These are phyloP conservation scores for Kuraishia cidri DNA, from an alignment of 805 yeast genomes.

Conservation along the genomic window DNA sequence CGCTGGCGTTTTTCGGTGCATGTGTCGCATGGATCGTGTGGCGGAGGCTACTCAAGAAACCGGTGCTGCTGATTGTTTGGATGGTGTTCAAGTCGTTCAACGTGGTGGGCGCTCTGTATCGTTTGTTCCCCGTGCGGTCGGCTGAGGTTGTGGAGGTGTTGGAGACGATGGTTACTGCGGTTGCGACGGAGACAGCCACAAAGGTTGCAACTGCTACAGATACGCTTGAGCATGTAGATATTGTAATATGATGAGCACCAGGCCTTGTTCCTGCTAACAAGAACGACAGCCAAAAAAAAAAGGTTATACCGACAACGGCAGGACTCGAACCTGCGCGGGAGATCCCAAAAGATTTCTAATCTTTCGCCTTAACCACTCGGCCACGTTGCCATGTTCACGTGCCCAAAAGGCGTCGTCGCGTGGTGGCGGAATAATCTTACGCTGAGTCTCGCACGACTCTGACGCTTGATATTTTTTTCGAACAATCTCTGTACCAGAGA, in stretches of 20 bases:
- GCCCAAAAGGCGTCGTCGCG: no score
- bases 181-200: not conserved
- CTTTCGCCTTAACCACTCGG: constrained; percentile 66
- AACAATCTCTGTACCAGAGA: no score
- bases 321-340: constrained; percentile 65
- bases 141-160: not conserved
- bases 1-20: constrained; percentile 32
- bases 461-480: no score
- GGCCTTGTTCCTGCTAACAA: not conserved
- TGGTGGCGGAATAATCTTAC: no score
- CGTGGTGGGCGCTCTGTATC: constrained; percentile 1
- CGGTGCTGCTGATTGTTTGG: constrained; percentile 37
- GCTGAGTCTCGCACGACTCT: no score
- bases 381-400: constrained; percentile 40
- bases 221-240: no score
- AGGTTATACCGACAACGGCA: constrained; percentile 55
- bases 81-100: constrained; percentile 27
- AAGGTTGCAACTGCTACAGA: not conserved
- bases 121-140: not conserved
- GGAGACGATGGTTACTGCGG: not conserved
- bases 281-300: not conserved
- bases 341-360: constrained; percentile 51
- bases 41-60: constrained; percentile 35
- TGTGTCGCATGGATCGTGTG: constrained; percentile 42
- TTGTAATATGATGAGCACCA: not conserved